phyloP scores from a whole-genome alignment of 2,329 filamentous ascomycete species.

The Hyphodiscus sp. region DNA sequence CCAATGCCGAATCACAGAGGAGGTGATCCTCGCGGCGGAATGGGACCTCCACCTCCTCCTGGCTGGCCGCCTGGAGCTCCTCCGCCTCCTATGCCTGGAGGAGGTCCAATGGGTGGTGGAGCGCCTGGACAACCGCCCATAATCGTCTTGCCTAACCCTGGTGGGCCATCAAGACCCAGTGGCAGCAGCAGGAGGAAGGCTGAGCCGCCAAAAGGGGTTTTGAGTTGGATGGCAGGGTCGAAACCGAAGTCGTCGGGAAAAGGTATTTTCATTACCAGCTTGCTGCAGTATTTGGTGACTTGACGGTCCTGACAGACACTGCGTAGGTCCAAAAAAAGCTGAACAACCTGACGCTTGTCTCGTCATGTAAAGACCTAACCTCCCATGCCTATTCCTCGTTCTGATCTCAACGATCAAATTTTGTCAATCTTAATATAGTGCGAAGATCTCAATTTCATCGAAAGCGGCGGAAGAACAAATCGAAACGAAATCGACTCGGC shows the following conservation, averaged over 20 bases:
- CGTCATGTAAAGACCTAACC: conserved; percentile 19
- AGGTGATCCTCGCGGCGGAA: neutral
- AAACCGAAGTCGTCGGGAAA: conserved; percentile 24
- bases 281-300: neutral
- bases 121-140: conserved; percentile 2
- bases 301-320: conserved; percentile 4
- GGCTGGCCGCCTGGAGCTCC: neutral
- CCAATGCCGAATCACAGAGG: conserved; percentile 7
- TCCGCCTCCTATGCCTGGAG: conserved; percentile 7
- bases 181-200: conserved; percentile 11
- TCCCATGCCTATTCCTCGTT: neutral
- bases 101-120: conserved; percentile 2
- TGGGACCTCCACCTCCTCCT: conserved; percentile 11
- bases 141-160: conserved; percentile 3
- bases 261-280: conserved; percentile 14
- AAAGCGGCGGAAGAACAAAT: conserved; percentile 4
- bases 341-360: conserved; percentile 15
- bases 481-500: conserved; percentile 2
- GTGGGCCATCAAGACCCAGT: neutral
- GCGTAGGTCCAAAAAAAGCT: conserved; percentile 26
- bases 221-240: conserved; percentile 26
- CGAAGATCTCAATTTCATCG: neutral
- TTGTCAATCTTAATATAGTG: neutral
- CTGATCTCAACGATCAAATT: conserved; percentile 1
- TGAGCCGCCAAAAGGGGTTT: conserved; percentile 16